phyloP scores from a whole-genome alignment of 2,329 filamentous ascomycete species.

The Aspergillus candidus region DNA sequence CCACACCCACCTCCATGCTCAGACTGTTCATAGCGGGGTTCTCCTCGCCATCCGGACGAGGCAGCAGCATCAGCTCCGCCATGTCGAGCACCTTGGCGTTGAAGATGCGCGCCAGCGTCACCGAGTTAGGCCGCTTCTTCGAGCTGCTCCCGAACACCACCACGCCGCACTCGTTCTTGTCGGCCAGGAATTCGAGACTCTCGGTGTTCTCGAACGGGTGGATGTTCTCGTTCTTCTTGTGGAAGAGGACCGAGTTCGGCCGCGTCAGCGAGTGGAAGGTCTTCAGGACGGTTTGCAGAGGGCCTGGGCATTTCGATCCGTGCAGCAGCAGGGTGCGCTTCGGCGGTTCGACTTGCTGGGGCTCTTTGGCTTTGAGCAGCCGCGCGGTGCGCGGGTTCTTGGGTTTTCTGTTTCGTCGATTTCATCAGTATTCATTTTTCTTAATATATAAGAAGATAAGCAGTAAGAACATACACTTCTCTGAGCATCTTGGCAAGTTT shows the following conservation, averaged over 20 bases:
- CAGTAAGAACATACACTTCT: constrained; percentile 34
- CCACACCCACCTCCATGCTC: constrained; percentile 62
- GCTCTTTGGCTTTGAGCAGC: constrained; percentile 85
- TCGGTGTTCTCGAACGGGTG: constrained; percentile 88
- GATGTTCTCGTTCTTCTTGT: constrained; percentile 86
- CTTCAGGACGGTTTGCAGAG: constrained; percentile 74
- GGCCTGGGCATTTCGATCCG: constrained; percentile 75
- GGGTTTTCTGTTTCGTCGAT: constrained; percentile 50
- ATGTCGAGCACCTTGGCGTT: constrained; percentile 87
- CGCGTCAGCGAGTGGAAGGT: constrained; percentile 81
- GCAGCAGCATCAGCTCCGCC: constrained; percentile 81
- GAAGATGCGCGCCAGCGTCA: constrained; percentile 80
- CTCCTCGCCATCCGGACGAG: constrained; percentile 50
- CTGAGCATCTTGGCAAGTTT: constrained; percentile 32
- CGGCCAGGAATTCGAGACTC: constrained; percentile 88
- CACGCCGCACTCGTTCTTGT: constrained; percentile 89
- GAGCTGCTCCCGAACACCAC: constrained; percentile 77
- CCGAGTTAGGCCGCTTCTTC: constrained; percentile 91
- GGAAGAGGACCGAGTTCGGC: constrained; percentile 81
- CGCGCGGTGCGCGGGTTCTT: constrained; percentile 88
- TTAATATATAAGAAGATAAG: too few species aligned
- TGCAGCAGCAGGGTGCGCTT: constrained; percentile 87
- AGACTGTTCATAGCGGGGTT: constrained; percentile 45
- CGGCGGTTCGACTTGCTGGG: constrained; percentile 81
- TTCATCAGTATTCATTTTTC: constrained; percentile 1